phyloP scores from a whole-genome alignment of 352 stramenopile genomes.

The Globisporangium viniferum region DNA sequence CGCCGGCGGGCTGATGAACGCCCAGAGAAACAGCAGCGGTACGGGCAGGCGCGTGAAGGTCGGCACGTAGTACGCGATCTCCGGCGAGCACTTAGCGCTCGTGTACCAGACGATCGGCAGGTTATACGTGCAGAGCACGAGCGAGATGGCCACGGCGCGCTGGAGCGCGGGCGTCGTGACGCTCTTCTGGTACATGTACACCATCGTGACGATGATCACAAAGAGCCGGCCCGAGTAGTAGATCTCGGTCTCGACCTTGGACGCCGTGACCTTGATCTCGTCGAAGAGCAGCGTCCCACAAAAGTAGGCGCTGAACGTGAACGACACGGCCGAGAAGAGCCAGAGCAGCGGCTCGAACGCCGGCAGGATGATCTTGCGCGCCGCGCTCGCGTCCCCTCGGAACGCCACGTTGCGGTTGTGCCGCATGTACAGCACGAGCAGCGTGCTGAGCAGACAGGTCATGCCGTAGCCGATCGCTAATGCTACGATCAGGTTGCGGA shows the following conservation, averaged over 20 bases:
- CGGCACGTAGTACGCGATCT: slow-evolving; percentile 32
- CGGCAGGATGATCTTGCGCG: slow-evolving; percentile 61
- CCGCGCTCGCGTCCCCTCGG: slow-evolving; percentile 44
- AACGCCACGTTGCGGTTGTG: slow-evolving; percentile 48
- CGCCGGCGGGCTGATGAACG: slow-evolving; percentile 36
- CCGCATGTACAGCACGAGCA: slow-evolving; percentile 52
- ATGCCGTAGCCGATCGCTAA: slow-evolving; percentile 38
- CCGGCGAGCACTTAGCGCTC: slow-evolving; percentile 1
- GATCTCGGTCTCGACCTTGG: slow-evolving; percentile 30
- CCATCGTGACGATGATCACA: slow-evolving; percentile 52
- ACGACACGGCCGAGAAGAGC: slow-evolving; percentile 32
- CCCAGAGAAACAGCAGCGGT: slow-evolving; percentile 40
- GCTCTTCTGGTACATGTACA: slow-evolving; percentile 52
- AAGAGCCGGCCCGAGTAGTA: slow-evolving; percentile 62
- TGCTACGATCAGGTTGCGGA: slow-evolving; percentile 30
- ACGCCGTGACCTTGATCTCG: slow-evolving; percentile 7
- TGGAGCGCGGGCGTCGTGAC: slow-evolving; percentile 49
- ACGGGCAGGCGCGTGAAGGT: slow-evolving; percentile 34
- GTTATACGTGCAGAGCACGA: slow-evolving; percentile 51
- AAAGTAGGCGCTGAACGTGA: slow-evolving; percentile 32
- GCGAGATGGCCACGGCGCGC: slow-evolving; percentile 34
- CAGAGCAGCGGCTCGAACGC: slow-evolving; percentile 71
- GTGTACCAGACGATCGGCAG: slow-evolving; percentile 49
- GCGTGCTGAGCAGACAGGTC: slow-evolving; percentile 40
- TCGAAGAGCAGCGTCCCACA: slow-evolving; percentile 16